A percentile compares a stretch with the other conserved stretches of the same genome.
Conservation (phyloP, 2,329 filamentous ascomycete species). For the Gnomoniopsis smithogilvyi region DNA sequence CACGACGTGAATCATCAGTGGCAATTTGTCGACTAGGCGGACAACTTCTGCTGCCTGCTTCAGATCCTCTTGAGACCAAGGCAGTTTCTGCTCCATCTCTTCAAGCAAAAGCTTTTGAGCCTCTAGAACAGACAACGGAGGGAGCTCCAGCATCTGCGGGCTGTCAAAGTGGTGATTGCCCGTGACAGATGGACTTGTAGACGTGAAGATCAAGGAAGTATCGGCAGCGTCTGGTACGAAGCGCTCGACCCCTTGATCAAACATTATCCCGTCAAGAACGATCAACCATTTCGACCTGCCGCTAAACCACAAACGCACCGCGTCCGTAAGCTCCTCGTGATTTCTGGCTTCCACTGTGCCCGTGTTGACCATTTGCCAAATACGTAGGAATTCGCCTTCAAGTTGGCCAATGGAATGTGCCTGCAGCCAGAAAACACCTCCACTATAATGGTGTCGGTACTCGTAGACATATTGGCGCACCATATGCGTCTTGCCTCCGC, state of each 20-base stretch:
- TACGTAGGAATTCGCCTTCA: constrained; percentile 62
- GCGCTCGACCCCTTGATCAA: constrained; percentile 54
- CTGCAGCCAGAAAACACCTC: constrained; percentile 68
- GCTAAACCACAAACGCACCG: constrained; percentile 61
- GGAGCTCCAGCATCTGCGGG: constrained; percentile 54
- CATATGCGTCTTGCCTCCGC: constrained; percentile 67
- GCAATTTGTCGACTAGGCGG: constrained; percentile 60
- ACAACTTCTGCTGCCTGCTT: constrained; percentile 60
- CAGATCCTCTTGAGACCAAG: constrained; percentile 51
- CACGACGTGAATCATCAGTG: constrained; percentile 65
- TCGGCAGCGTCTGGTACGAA: constrained; percentile 64
- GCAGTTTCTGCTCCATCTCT: constrained; percentile 57
- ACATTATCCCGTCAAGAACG: constrained; percentile 64
- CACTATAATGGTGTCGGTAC: constrained; percentile 56
- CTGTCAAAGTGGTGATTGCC: constrained; percentile 58
- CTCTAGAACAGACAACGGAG: constrained; percentile 51
- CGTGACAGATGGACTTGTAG: constrained; percentile 54
- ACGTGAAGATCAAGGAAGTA: constrained; percentile 67
- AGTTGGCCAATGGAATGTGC: constrained; percentile 58
- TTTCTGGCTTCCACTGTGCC: constrained; percentile 36
- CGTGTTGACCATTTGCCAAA: constrained; percentile 54
- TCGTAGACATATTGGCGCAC: constrained; percentile 65
- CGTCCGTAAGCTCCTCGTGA: constrained; percentile 47
- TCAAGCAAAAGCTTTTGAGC: constrained; percentile 59
- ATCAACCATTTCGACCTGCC: constrained; percentile 62